Evolutionary conservation across 805 yeast species (phyloP).

Genomic region (Nadsonia fulvescens): DNA sequence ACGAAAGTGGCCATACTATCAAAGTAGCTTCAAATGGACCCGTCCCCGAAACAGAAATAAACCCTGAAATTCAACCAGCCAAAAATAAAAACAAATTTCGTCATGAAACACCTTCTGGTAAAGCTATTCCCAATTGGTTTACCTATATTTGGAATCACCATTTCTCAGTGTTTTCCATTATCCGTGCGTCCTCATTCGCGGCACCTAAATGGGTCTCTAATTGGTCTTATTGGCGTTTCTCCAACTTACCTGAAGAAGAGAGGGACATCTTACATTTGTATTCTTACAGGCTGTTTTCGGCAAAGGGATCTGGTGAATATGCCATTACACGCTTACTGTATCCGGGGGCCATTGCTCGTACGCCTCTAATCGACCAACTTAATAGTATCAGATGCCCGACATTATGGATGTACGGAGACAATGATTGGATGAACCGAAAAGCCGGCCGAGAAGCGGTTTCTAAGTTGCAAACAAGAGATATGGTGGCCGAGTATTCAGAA

Average conservation of each 20-base stretch:
- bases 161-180: slow-evolving; percentile 66
- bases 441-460: slow-evolving; percentile 23
- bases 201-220: slow-evolving; percentile 78
- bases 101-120: too few species aligned
- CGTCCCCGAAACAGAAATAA: too few species aligned
- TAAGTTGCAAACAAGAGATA: slow-evolving; percentile 14
- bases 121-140: too few species aligned
- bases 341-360: slow-evolving; percentile 81
- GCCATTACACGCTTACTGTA: slow-evolving; percentile 66
- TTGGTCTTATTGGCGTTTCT: slow-evolving; percentile 75
- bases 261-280: slow-evolving; percentile 50
- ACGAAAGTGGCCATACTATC: too few species aligned
- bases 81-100: too few species aligned
- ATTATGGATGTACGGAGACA: slow-evolving; percentile 73
- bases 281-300: slow-evolving; percentile 67
- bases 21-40: too few species aligned
- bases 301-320: slow-evolving; percentile 85
- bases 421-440: slow-evolving; percentile 45
- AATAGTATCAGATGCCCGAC: slow-evolving; percentile 41
- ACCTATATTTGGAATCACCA: slow-evolving; percentile 74
- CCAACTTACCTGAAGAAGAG: slow-evolving; percentile 30
- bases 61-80: too few species aligned
- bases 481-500: slow-evolving; percentile 18
- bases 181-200: too few species aligned
- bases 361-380: slow-evolving; percentile 42